These are phyloP conservation scores for Scortechinia acanthostroma DNA, from an alignment of 2,329 filamentous ascomycete genomes.

Conservation along the genomic window DNA sequence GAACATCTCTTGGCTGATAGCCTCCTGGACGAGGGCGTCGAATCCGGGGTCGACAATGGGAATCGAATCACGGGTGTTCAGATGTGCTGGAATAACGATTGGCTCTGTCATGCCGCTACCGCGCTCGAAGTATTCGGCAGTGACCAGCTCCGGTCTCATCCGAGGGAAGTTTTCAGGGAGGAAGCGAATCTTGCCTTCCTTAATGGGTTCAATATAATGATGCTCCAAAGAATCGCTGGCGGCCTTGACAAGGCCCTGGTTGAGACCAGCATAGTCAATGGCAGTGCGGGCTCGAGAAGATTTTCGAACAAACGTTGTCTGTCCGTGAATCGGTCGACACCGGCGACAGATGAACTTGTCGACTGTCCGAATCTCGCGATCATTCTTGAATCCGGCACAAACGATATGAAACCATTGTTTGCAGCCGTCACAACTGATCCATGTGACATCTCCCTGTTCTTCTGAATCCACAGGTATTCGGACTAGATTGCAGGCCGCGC, in stretches of 20 bases:
- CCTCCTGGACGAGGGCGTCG: neutral
- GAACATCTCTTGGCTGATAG: slow-evolving; percentile 8
- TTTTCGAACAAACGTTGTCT: slow-evolving; percentile 62
- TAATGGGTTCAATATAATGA: slow-evolving; percentile 62
- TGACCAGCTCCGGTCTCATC: slow-evolving; percentile 55
- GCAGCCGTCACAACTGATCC: slow-evolving; percentile 65
- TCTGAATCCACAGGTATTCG: slow-evolving; percentile 41
- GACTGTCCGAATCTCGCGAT: slow-evolving; percentile 54
- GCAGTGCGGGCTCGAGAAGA: slow-evolving; percentile 56
- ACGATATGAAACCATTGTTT: slow-evolving; percentile 64
- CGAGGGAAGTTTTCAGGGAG: slow-evolving; percentile 54
- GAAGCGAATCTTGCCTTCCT: slow-evolving; percentile 54
- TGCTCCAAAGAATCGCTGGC: slow-evolving; percentile 58
- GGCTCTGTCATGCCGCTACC: slow-evolving; percentile 58
- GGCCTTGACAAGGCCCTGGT: slow-evolving; percentile 59
- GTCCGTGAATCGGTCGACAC: slow-evolving; percentile 51
- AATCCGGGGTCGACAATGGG: neutral
- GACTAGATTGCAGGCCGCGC: slow-evolving; percentile 44
- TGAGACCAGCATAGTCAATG: slow-evolving; percentile 63
- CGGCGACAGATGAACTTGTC: slow-evolving; percentile 60
- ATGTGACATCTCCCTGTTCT: slow-evolving; percentile 42
- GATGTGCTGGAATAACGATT: slow-evolving; percentile 55
- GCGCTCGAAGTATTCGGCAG: slow-evolving; percentile 54
- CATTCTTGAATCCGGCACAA: slow-evolving; percentile 59
- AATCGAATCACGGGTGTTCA: slow-evolving; percentile 43